Conservation (phyloP, 192 early-diverging fungal genomes). For the Umbelopsis sp. region DNA sequence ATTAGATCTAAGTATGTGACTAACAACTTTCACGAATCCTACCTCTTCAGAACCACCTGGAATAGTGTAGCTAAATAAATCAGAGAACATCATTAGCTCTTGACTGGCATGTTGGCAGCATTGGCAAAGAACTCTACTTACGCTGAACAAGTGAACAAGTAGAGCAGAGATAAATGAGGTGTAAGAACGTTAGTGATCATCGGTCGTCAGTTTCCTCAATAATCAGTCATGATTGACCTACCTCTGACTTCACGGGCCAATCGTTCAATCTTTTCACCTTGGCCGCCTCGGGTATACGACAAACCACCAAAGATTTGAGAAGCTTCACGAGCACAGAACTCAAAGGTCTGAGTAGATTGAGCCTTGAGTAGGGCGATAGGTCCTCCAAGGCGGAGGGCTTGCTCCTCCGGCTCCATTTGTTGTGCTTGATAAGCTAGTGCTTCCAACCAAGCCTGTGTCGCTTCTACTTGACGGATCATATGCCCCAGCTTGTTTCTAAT, state of each 20-base stretch:
- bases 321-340: slow-evolving; percentile 87
- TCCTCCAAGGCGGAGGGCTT: slow-evolving; percentile 78
- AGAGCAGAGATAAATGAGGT: no score
- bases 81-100: no score
- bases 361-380: slow-evolving; percentile 87
- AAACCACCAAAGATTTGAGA: slow-evolving; percentile 92
- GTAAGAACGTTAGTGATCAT: no score
- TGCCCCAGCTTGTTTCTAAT: slow-evolving; percentile 81
- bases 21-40: slow-evolving; percentile 74
- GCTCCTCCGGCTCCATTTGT: slow-evolving; percentile 67
- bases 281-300: slow-evolving; percentile 75
- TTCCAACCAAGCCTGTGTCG: slow-evolving; percentile 86
- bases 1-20: slow-evolving; percentile 46
- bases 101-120: no score
- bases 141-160: no score
- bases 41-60: slow-evolving; percentile 88
- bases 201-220: no score
- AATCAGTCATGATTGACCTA: no score
- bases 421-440: slow-evolving; percentile 71
- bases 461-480: slow-evolving; percentile 85
- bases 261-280: slow-evolving; percentile 78
- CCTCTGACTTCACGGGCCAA: slow-evolving; percentile 78
- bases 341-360: slow-evolving; percentile 83
- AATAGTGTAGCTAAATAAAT: slow-evolving; percentile 69
- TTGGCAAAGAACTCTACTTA: no score